Percentiles rank a stretch among this genome's conserved stretches.
These are phyloP conservation scores for Pleoardoris graminearum DNA, from an alignment of 2,329 filamentous ascomycete species.

Conservation along the genomic window DNA sequence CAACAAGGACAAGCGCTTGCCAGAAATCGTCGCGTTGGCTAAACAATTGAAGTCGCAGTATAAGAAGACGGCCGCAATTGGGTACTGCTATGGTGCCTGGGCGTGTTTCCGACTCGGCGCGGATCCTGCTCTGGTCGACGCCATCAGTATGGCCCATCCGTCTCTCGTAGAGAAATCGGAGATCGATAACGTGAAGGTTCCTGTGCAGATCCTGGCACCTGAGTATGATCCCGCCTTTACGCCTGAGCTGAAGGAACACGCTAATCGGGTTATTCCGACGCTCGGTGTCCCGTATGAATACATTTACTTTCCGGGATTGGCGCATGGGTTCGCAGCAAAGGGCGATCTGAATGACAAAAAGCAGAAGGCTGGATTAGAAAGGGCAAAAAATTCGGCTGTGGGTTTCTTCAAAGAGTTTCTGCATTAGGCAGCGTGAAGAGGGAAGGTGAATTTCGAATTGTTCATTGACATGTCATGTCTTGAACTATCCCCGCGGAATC, in stretches of 20 bases:
- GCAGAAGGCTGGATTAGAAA: conserved; percentile 40
- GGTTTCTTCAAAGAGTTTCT: conserved; percentile 39
- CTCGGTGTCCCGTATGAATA: conserved; percentile 40
- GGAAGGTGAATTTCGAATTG: not conserved
- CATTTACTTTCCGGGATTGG: conserved; percentile 36
- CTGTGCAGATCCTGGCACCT: conserved; percentile 35
- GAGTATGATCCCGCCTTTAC: conserved; percentile 34
- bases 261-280: conserved; percentile 33
- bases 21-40: conserved; percentile 44
- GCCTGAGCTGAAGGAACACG: conserved; percentile 36
- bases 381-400: conserved; percentile 38
- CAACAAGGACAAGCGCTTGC: conserved; percentile 44
- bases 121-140: conserved; percentile 37
- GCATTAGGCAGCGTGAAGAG: conserved; percentile 16
- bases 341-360: conserved; percentile 29
- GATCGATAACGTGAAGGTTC: conserved; percentile 36
- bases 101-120: conserved; percentile 38
- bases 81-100: conserved; percentile 55
- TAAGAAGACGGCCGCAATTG: conserved; percentile 51
- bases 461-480: too few relatives aligned
- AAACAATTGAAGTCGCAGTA: conserved; percentile 41
- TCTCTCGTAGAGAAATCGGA: conserved; percentile 35
- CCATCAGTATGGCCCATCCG: conserved; percentile 35
- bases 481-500: too few relatives aligned
- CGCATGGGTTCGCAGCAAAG: conserved; percentile 38